Conservation (phyloP, 2,329 filamentous ascomycete genomes). For the Fusarium goolgardi region DNA sequence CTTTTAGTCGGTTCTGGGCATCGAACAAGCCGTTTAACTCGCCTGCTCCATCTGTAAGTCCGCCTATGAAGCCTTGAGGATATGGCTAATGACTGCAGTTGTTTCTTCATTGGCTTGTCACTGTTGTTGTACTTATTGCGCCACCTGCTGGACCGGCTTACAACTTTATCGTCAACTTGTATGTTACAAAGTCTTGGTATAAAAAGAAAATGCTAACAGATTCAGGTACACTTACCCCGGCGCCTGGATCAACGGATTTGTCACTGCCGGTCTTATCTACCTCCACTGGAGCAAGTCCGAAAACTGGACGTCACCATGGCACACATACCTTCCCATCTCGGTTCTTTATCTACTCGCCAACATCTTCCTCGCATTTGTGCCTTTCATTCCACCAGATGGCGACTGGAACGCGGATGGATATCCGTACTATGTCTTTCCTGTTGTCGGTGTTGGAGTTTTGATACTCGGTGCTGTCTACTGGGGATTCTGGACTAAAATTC, state of each 20-base stretch:
- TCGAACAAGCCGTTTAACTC: conserved; percentile 75
- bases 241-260: conserved; percentile 65
- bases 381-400: conserved; percentile 65
- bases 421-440: conserved; percentile 67
- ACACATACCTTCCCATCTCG: conserved; percentile 60
- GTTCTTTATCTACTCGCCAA: conserved; percentile 64
- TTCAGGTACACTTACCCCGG: conserved; percentile 61
- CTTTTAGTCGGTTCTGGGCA: conserved; percentile 74
- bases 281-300: conserved; percentile 62
- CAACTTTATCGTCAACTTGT: conserved; percentile 72
- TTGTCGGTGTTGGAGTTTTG: conserved; percentile 65
- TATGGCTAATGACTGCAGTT: conserved; percentile 50
- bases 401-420: conserved; percentile 62
- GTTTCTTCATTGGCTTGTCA: conserved; percentile 74
- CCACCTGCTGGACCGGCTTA: conserved; percentile 76
- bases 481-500: conserved; percentile 62
- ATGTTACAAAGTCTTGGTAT: accelerated
- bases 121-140: conserved; percentile 72
- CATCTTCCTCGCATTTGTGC: conserved; percentile 63
- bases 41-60: conserved; percentile 64
- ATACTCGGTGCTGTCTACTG: conserved; percentile 65
- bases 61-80: accelerated
- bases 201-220: conserved; percentile 24
- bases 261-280: conserved; percentile 63
- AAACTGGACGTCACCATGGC: conserved; percentile 65